phyloP scores from a whole-genome alignment of 169 alveolate species.

The Pseudocohnilembus persalinus region DNA sequence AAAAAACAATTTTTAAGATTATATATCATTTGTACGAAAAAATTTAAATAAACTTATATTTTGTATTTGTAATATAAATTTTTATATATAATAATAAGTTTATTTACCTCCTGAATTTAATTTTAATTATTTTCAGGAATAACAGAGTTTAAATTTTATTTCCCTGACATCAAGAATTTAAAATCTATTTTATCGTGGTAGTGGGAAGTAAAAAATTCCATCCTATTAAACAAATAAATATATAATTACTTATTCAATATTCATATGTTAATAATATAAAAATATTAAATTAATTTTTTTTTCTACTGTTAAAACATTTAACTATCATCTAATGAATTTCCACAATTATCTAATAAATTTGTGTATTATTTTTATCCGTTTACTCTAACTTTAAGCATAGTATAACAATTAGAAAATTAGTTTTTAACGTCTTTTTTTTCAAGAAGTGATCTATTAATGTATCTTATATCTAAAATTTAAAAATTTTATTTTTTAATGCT shows the following conservation, averaged over 20 bases:
- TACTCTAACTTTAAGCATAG: not conserved
- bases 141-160: too few relatives aligned
- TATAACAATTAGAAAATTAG: not conserved
- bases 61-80: too few relatives aligned
- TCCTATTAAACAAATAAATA: not conserved
- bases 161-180: not conserved
- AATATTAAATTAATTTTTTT: too few relatives aligned
- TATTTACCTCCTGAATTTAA: not conserved
- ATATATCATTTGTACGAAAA: too few relatives aligned
- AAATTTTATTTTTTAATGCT: too few relatives aligned
- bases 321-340: not conserved
- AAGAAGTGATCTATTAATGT: not conserved
- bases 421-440: not conserved
- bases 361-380: not conserved
- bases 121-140: not conserved
- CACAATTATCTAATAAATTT: not conserved
- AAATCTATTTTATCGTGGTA: not conserved
- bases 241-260: too few relatives aligned
- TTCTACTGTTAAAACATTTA: not conserved
- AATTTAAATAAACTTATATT: too few relatives aligned
- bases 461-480: too few relatives aligned
- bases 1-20: too few relatives aligned
- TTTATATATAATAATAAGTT: not conserved
- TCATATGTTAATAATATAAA: not conserved
- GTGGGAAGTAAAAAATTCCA: not conserved